A percentile compares a stretch with the other conserved stretches of the same genome.
These are phyloP conservation scores for Clonostachys rosea DNA, from an alignment of 2,329 filamentous ascomycete species.

Conservation along the genomic window DNA sequence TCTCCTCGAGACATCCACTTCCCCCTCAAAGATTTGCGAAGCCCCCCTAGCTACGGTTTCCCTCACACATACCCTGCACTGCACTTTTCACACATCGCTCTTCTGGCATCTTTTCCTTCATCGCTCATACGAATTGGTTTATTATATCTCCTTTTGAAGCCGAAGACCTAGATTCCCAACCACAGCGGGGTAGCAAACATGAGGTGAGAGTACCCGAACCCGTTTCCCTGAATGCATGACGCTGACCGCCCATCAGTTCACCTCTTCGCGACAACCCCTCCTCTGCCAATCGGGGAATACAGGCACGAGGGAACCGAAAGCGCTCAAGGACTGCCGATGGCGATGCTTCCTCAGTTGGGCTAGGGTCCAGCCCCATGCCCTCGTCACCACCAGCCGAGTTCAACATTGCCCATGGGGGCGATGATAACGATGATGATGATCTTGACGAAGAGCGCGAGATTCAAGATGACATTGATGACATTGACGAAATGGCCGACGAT, in stretches of 20 bases:
- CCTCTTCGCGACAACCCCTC: slow-evolving; percentile 76
- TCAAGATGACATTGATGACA: slow-evolving; percentile 69
- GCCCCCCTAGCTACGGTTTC: not conserved
- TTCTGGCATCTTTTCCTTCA: not conserved
- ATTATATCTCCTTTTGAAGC: too few relatives aligned
- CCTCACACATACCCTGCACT: slow-evolving; percentile 1
- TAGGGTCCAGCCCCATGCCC: slow-evolving; percentile 59
- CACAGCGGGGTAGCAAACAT: too few relatives aligned
- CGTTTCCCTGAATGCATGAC: too few relatives aligned
- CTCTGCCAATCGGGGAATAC: slow-evolving; percentile 74
- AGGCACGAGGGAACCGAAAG: slow-evolving; percentile 46
- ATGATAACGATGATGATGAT: slow-evolving; percentile 66
- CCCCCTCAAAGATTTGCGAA: not conserved
- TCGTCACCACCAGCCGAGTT: slow-evolving; percentile 59
- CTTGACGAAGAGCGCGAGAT: slow-evolving; percentile 67
- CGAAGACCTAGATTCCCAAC: too few relatives aligned
- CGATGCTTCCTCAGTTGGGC: slow-evolving; percentile 45
- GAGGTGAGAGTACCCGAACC: too few relatives aligned
- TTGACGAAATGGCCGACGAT: slow-evolving; percentile 79
- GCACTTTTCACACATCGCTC: slow-evolving; percentile 1
- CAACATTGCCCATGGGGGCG: slow-evolving; percentile 60
- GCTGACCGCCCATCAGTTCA: slow-evolving; percentile 50
- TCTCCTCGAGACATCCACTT: not conserved
- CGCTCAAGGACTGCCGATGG: slow-evolving; percentile 49
- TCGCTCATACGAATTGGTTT: too few relatives aligned